Evolutionary conservation across 179 eudicot species (phyloP).

Genomic region (Beta corolliflora): DNA sequence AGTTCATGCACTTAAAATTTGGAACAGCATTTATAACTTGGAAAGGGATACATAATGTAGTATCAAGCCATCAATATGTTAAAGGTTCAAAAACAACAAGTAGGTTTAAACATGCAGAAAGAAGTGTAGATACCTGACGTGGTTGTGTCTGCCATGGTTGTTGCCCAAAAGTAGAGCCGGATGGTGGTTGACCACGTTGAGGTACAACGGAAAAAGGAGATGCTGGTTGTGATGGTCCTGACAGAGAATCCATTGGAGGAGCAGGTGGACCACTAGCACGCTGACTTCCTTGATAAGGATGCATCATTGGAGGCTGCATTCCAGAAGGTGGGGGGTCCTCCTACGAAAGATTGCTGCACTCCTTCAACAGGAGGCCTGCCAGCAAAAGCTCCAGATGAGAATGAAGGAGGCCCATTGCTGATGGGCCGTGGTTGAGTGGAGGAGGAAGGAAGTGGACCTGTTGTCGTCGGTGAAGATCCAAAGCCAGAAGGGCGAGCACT

Average conservation of each 20-base stretch:
- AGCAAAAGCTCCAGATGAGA: conserved; percentile 47
- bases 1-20: background rate
- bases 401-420: conserved; percentile 70
- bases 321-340: conserved; percentile 49
- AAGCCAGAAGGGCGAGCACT: conserved; percentile 56
- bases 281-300: conserved; percentile 41
- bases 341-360: conserved; percentile 39
- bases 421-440: conserved; percentile 37
- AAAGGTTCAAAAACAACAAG: background rate
- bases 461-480: conserved; percentile 51
- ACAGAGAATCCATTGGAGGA: conserved; percentile 41
- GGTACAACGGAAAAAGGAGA: conserved; percentile 41
- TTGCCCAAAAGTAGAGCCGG: conserved; percentile 58
- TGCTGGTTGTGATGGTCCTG: conserved; percentile 48
- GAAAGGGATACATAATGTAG: background rate
- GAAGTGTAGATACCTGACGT: conserved; percentile 51
- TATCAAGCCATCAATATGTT: background rate
- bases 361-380: conserved; percentile 54
- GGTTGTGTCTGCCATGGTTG: conserved; percentile 71
- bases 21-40: background rate
- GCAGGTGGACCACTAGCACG: conserved; percentile 39
- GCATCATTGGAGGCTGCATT: conserved; percentile 32
- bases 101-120: background rate
- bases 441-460: conserved; percentile 43
- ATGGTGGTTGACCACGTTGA: conserved; percentile 46